A percentile compares a stretch with the other conserved stretches of the same genome.
phyloP scores from a whole-genome alignment of 2,329 filamentous ascomycete species.

The Talaromyces sp. region DNA sequence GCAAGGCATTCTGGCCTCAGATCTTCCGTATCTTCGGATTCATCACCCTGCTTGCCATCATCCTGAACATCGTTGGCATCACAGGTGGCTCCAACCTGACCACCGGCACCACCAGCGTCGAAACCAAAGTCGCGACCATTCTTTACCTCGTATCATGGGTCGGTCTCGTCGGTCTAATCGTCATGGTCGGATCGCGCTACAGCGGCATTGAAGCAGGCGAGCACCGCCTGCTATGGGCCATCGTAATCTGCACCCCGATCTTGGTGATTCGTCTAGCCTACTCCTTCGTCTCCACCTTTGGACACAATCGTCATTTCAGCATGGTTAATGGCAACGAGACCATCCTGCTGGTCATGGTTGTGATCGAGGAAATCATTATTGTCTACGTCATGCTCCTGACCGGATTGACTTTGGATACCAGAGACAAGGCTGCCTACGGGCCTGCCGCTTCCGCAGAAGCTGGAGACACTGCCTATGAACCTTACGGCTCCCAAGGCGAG shows the following conservation, averaged over 20 bases:
- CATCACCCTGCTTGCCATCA: slow-evolving; percentile 27
- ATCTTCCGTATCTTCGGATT: slow-evolving; percentile 27
- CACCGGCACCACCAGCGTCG: slow-evolving; percentile 23
- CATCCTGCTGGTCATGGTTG: slow-evolving; percentile 26
- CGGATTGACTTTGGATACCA: slow-evolving; percentile 16
- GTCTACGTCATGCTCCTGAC: slow-evolving; percentile 23
- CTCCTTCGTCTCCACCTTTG: slow-evolving; percentile 24
- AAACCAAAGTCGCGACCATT: slow-evolving; percentile 40
- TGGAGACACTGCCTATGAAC: neutral
- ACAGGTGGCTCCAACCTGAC: slow-evolving; percentile 24
- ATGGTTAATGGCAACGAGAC: slow-evolving; percentile 19
- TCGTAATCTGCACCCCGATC: slow-evolving; percentile 25
- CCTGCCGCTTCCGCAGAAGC: neutral
- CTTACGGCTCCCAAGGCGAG: neutral
- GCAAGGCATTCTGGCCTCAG: slow-evolving; percentile 17
- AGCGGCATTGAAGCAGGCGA: slow-evolving; percentile 23
- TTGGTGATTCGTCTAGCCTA: slow-evolving; percentile 28
- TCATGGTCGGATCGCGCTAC: slow-evolving; percentile 21
- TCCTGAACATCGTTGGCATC: slow-evolving; percentile 44
- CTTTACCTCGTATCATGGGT: slow-evolving; percentile 30
- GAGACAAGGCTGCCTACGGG: neutral
- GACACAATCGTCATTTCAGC: slow-evolving; percentile 18
- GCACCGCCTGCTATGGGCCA: slow-evolving; percentile 23
- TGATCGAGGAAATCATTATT: slow-evolving; percentile 27
- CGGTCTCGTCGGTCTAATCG: slow-evolving; percentile 31